Conservation (phyloP, 2,329 filamentous ascomycete species). For the Colletotrichum filicis region DNA sequence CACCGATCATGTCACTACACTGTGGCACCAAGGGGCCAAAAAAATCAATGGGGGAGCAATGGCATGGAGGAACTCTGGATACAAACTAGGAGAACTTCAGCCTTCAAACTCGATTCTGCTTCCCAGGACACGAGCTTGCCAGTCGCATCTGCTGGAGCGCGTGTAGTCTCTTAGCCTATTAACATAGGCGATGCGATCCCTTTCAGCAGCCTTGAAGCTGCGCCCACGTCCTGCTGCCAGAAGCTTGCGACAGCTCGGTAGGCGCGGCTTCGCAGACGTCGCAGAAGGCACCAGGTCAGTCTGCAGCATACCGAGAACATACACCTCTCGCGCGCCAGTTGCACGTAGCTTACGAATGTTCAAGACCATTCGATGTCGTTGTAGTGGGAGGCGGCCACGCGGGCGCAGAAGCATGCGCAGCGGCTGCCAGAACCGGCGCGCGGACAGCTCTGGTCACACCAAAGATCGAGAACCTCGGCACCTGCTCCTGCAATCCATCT, state of each 20-base stretch:
- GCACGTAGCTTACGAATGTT: background rate
- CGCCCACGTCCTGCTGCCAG: constrained; percentile 5
- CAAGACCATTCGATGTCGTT: constrained; percentile 85
- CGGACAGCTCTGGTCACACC: constrained; percentile 92
- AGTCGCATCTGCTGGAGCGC: background rate
- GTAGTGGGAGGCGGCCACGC: constrained; percentile 97
- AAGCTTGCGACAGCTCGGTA: constrained; percentile 5
- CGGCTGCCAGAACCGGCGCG: constrained; percentile 88
- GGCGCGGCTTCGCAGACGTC: constrained; percentile 45
- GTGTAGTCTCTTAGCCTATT: background rate
- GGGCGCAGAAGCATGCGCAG: constrained; percentile 91
- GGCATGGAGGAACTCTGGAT: no score
- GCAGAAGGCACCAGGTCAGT: constrained; percentile 44
- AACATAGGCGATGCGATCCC: constrained; percentile 13
- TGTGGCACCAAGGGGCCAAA: background rate
- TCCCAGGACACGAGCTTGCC: background rate
- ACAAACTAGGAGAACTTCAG: background rate
- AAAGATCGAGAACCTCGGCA: constrained; percentile 86
- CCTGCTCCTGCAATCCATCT: constrained; percentile 96
- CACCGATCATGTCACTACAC: constrained; percentile 12
- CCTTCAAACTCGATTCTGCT: background rate
- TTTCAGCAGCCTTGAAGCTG: constrained; percentile 18
- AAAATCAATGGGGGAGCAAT: background rate
- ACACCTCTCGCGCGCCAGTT: constrained; percentile 30
- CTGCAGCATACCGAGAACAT: background rate